Percentiles rank a stretch among this genome's conserved stretches.
These are phyloP conservation scores for Tolypocladium tropicale DNA, from an alignment of 2,329 filamentous ascomycete species.

Conservation along the genomic window DNA sequence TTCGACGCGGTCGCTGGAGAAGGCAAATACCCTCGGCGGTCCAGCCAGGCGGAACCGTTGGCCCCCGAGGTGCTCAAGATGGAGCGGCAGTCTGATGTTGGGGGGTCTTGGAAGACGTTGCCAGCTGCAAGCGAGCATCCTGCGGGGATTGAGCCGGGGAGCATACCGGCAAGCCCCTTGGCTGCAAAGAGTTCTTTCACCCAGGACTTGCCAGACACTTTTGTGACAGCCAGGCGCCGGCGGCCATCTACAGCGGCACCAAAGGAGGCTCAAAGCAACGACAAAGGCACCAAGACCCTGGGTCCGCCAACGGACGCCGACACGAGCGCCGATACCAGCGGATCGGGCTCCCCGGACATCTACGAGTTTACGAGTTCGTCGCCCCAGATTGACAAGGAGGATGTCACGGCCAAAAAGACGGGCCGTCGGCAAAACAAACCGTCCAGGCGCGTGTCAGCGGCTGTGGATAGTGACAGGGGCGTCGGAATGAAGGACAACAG, in stretches of 20 bases:
- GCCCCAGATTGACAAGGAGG: conserved; percentile 24
- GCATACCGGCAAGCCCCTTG: conserved; percentile 28
- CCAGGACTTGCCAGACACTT: conserved; percentile 18
- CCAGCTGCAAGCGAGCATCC: conserved; percentile 3
- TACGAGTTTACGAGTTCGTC: conserved; percentile 46
- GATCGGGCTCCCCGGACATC: conserved; percentile 30
- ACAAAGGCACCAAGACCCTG: background rate
- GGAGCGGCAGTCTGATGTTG: conserved; percentile 22
- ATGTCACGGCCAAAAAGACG: conserved; percentile 12
- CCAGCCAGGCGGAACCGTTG: conserved; percentile 22
- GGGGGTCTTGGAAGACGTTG: conserved; percentile 21
- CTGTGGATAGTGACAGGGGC: conserved; percentile 24
- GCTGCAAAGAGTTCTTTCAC: conserved; percentile 24
- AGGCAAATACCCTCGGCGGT: conserved; percentile 37
- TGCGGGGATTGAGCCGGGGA: conserved; percentile 8
- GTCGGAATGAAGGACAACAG: conserved; percentile 16
- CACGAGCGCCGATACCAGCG: conserved; percentile 9
- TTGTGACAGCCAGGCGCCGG: conserved; percentile 29
- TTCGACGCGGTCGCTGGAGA: conserved; percentile 64
- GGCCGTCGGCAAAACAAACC: conserved; percentile 21
- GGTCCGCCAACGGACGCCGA: conserved; percentile 7
- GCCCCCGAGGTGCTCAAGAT: conserved; percentile 14
- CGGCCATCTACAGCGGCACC: conserved; percentile 22
- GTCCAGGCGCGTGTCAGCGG: conserved; percentile 28
- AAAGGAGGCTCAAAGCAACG: conserved; percentile 4